phyloP scores from a whole-genome alignment of 805 yeast species.

The Kluyveromyces aestuarii region DNA sequence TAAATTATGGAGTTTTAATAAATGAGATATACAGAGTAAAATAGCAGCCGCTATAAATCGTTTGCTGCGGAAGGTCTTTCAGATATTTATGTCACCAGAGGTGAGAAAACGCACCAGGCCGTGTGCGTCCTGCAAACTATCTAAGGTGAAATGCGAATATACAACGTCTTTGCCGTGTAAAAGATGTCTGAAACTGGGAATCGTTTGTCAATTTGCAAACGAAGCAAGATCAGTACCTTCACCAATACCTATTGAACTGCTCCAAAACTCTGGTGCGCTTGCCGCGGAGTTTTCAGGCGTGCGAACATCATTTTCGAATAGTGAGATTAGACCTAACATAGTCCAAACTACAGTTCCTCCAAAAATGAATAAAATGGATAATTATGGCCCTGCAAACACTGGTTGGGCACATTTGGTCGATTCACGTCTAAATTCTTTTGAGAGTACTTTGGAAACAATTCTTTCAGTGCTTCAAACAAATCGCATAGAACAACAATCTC shows the following conservation, averaged over 20 bases:
- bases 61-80: no score
- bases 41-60: no score
- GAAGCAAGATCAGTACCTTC: not conserved
- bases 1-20: no score
- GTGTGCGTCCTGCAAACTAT: slow-evolving; percentile 51
- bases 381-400: not conserved
- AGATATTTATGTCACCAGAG: slow-evolving; percentile 6
- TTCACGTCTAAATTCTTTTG: slow-evolving; percentile 32
- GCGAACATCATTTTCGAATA: not conserved
- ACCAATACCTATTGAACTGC: not conserved
- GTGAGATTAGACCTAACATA: not conserved
- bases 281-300: not conserved
- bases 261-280: not conserved
- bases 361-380: not conserved
- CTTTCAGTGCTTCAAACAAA: slow-evolving; percentile 27
- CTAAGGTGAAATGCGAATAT: slow-evolving; percentile 56
- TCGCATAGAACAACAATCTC: slow-evolving; percentile 13
- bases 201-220: slow-evolving; percentile 47
- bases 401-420: slow-evolving; percentile 33
- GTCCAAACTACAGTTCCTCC: not conserved
- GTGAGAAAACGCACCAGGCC: slow-evolving; percentile 38
- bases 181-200: slow-evolving; percentile 43
- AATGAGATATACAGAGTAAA: no score
- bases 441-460: slow-evolving; percentile 32
- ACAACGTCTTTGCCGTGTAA: slow-evolving; percentile 42